Base-by-base conservation (phyloP, 257 asterid species). In the Solanum sitiens region DNA sequence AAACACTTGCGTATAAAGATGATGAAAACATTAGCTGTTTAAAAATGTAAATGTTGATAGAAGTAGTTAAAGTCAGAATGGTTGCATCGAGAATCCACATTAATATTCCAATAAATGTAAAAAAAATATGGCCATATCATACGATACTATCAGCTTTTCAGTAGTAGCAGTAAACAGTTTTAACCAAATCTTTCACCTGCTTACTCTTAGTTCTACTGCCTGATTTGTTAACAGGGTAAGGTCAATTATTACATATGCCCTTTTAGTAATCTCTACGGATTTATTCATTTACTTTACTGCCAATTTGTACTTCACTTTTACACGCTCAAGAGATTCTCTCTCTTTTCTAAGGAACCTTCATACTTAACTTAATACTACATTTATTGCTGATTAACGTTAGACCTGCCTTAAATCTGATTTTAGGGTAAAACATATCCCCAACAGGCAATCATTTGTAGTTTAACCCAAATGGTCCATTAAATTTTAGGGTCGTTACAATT, bases 251-350 rank as follows among this genome's bases (percentile, higher is more conserved):
- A 82, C 50, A 40, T 37, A 13, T 79, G 85, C 88, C 32, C 74
- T 83, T 91, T 74, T 86, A 63, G 90, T 61, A 89, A 87, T 25
- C 70, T 76, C 85, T 88, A 90, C 87, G 91, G 89, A 74, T 21
- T 63, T 85, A 4, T 63, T 83, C 92, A 83, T 86, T 84, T 86
- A 91, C 90, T 87, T 23, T n/a, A 37, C 61, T 30, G 44, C n/a
- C 39, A 71, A 47, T 33, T 87, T 85, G 87, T 59, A 84, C 83
- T 42, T 25, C 59, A 9, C 23, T 6, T 72, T 87, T 50, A 77
- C 86, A 65, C 53, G 50, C 71, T 59, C n/a, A 45, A 74, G 35
- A 37, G 86, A 77, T 83, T 75, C 83, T 15, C 33, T 76, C 47
- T 37, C 25, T 4, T 56, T 61, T 61, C 21, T 14, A 9, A 27